phyloP scores from a whole-genome alignment of 2,329 filamentous ascomycete species.

The Akanthomyces dipterigenus region DNA sequence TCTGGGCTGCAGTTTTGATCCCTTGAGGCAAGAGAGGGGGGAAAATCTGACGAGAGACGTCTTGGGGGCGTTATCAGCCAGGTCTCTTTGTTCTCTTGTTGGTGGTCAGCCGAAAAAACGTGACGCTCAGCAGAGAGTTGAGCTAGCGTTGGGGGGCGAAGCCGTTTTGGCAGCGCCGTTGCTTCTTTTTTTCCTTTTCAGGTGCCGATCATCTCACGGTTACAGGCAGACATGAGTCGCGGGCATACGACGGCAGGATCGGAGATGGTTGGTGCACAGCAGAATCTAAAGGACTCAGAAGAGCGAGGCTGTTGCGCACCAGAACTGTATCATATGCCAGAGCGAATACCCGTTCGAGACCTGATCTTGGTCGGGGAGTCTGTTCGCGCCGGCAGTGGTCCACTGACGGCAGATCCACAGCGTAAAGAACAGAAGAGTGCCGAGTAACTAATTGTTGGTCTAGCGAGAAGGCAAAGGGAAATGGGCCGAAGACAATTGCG shows the following conservation, averaged over 20 bases:
- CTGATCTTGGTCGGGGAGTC: too few relatives aligned
- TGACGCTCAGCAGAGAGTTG: not conserved
- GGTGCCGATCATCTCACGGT: not conserved
- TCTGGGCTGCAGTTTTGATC: not conserved
- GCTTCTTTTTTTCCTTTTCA: not conserved
- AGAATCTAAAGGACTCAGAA: too few relatives aligned
- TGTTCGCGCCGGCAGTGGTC: too few relatives aligned
- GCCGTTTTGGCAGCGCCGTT: not conserved
- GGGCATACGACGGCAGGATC: not conserved
- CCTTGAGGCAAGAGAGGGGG: not conserved
- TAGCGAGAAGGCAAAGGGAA: too few relatives aligned
- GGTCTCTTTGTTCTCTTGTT: not conserved
- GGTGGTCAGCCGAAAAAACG: slow-evolving; percentile 2
- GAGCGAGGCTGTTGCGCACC: too few relatives aligned
- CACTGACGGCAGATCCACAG: too few relatives aligned
- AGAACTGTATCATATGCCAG: too few relatives aligned
- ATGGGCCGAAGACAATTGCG: too few relatives aligned
- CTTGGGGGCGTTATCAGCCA: not conserved
- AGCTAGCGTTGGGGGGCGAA: not conserved
- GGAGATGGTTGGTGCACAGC: too few relatives aligned
- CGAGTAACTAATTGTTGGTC: too few relatives aligned
- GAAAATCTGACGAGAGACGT: not conserved
- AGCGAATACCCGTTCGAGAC: too few relatives aligned
- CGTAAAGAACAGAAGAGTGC: too few relatives aligned
- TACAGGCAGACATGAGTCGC: not conserved